Evolutionary conservation across 805 yeast species (phyloP).

Genomic region (Monosporozyma solicola): DNA sequence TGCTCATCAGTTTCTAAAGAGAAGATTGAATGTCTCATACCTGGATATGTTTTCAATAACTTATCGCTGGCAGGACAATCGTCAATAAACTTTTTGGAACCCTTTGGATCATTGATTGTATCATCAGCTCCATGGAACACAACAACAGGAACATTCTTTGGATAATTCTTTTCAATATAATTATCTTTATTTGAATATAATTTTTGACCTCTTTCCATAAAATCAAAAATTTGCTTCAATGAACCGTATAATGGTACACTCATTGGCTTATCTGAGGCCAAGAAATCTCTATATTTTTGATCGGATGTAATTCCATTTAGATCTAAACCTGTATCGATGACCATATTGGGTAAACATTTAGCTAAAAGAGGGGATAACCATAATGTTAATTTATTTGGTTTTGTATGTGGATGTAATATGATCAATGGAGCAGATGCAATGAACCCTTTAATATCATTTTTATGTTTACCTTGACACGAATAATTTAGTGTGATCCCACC

Average conservation of each 20-base stretch:
- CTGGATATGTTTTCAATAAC: constrained; percentile 15
- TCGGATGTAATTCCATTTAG: constrained; percentile 48
- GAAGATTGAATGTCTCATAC: constrained; percentile 35
- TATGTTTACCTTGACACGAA: constrained; percentile 45
- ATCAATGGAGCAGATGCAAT: constrained; percentile 54
- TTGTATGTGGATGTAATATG: constrained; percentile 45
- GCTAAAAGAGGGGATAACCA: constrained; percentile 35
- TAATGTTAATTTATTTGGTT: constrained; percentile 41
- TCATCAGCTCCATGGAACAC: constrained; percentile 60
- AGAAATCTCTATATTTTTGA: constrained; percentile 36
- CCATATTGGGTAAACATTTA: constrained; percentile 38
- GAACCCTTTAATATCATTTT: constrained; percentile 38
- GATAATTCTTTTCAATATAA: constrained; percentile 26
- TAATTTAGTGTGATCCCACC: constrained; percentile 64
- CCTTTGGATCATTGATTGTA: constrained; percentile 45
- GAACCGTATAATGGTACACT: constrained; percentile 44
- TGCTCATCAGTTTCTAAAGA: constrained; percentile 40
- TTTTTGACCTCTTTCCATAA: constrained; percentile 51
- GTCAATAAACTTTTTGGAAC: constrained; percentile 36
- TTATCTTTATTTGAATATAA: constrained; percentile 35
- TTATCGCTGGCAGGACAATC: constrained; percentile 24
- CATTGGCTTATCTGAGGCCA: constrained; percentile 34
- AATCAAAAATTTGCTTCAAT: constrained; percentile 47
- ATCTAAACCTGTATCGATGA: constrained; percentile 47
- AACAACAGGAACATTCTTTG: constrained; percentile 37